phyloP scores from a whole-genome alignment of 331 rosid species.

The Cucumis variabilis region DNA sequence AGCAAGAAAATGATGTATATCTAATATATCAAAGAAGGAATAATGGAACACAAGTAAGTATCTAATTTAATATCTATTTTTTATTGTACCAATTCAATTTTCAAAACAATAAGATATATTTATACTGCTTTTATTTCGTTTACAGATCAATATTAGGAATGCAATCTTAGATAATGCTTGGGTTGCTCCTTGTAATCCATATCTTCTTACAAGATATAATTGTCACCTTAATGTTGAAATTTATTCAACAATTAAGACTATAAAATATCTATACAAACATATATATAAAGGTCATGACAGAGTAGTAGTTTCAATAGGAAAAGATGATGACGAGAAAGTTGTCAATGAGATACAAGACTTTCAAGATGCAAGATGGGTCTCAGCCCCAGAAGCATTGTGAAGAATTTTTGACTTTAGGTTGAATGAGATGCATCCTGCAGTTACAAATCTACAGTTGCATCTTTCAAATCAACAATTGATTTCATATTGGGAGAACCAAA shows the following conservation, averaged over 20 bases:
- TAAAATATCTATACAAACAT: conserved; percentile 6
- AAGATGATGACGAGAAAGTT: not conserved
- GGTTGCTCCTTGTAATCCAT: not conserved
- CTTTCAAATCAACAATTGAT: not conserved
- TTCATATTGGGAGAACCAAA: not conserved
- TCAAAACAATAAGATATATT: too few species aligned
- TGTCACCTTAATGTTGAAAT: not conserved
- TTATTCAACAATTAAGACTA: not conserved
- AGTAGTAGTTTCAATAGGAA: not conserved
- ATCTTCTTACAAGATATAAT: not conserved
- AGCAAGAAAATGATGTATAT: too few species aligned
- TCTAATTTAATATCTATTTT: too few species aligned
- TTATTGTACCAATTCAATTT: too few species aligned
- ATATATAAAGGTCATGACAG: not conserved
- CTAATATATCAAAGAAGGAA: too few species aligned
- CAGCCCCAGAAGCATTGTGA: not conserved
- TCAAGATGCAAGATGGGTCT: not conserved
- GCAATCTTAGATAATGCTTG: not conserved
- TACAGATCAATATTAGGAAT: too few species aligned
- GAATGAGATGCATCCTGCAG: not conserved
- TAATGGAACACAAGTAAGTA: too few species aligned
- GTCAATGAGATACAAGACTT: not conserved
- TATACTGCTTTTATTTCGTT: too few species aligned
- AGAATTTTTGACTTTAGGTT: not conserved
- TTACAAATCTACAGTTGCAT: not conserved